Conservation (phyloP, 139 green algal species). For the Closterium sp. region DNA sequence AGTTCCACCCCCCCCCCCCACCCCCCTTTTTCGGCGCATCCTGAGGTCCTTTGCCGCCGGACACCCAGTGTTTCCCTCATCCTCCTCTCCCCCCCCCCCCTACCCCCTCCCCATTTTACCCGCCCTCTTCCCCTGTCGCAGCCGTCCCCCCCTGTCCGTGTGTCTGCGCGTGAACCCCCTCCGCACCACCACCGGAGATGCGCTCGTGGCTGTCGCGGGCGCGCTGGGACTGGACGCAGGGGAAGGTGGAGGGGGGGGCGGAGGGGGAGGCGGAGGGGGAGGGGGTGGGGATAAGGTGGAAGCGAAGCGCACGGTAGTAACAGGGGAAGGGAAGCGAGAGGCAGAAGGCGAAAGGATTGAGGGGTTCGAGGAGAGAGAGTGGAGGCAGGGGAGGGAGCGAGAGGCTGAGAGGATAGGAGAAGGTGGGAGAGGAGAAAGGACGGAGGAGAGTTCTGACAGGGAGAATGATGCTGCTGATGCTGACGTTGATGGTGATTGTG, state of each 20-base stretch:
- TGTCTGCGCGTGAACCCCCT: slow-evolving; percentile 40
- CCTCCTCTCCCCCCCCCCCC: neutral
- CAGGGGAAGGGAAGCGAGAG: too few species aligned
- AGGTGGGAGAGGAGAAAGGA: neutral
- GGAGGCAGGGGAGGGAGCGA: neutral
- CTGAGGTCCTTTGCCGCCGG: too few species aligned
- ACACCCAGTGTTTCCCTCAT: too few species aligned
- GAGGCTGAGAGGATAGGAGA: neutral
- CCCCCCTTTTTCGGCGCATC: neutral
- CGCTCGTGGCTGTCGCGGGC: neutral
- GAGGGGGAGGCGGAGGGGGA: neutral
- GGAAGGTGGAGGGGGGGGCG: neutral
- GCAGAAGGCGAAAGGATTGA: too few species aligned
- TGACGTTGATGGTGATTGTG: neutral
- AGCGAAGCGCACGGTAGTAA: too few species aligned
- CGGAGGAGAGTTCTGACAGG: neutral
- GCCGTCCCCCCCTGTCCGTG: neutral
- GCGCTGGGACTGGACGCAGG: neutral
- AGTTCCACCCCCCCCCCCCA: neutral
- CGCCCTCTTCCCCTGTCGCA: neutral
- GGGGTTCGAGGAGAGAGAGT: neutral
- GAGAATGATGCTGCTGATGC: too few species aligned
- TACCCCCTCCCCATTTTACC: neutral
- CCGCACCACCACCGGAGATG: slow-evolving; percentile 17
- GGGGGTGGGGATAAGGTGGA: too few species aligned